Evolutionary conservation across 495 filamentous ascomycete genomes (phyloP), one percentile per base, ranked within the genome.

Genomic region (Hyaloscypha finlandica): DNA sequence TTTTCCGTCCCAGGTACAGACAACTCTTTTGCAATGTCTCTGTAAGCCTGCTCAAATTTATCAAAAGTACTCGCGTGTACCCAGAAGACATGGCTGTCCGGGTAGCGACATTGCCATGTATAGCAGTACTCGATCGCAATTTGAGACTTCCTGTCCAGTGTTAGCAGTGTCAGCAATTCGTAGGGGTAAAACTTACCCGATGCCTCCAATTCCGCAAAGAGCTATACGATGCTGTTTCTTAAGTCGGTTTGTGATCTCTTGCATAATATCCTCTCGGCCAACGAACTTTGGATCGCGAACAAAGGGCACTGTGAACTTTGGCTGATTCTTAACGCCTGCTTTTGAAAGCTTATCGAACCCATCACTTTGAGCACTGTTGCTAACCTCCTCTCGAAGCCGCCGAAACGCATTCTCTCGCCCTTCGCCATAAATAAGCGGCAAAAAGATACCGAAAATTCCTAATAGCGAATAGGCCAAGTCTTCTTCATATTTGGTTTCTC

Each of bases 101-200:
- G 77, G n/a, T 69, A 61, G 3, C 62, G 37, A 25, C 77, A 71
- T 65, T 68, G 60, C 9, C 74, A 54, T 42, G 68, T 73, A 73
- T 81, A 83, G 8, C 72, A 74, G 64, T 80, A 81, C 64, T 82
- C 79, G 48, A 87, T 79, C 4, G 84, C 83, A 55, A 85, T 78
- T 63, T 86, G 81, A 2, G 81, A 81, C 75, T 86, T 86, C 12
- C 81, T 85, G 32, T 73, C 25, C 25, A 2, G 25, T 25, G 25
- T 25, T 25, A 25, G 25, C 2, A 25, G 25, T 25, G 25, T 25
- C 25, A 25, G 25, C 25, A 25, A 1, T 25, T 25, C 25, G 25
- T 25, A 25, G 25, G 2, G 25, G 25, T 25, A 25, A 25, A 25
- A 25, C 25, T 25, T 25, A 25, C 25, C 25, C 25, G 25, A 25